A percentile compares a stretch with the other conserved stretches of the same genome.
These are phyloP conservation scores for Penicillium simplicissimum DNA, from an alignment of 495 filamentous ascomycete genomes.

Conservation along the genomic window DNA sequence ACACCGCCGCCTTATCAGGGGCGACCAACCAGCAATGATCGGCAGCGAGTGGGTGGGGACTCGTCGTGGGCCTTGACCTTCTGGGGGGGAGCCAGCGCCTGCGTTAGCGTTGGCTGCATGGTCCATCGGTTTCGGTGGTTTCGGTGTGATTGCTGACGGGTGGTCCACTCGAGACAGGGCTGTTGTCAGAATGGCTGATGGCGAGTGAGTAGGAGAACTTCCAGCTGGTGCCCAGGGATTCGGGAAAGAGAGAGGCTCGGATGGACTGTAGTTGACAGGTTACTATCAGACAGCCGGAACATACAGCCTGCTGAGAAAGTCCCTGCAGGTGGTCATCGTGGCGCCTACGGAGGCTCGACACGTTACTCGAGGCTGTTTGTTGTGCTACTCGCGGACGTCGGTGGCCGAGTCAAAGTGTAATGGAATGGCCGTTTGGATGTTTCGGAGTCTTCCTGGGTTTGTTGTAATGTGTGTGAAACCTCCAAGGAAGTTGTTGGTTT, in stretches of 20 bases:
- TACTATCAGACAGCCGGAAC: no score
- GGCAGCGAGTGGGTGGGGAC: constrained; percentile 15
- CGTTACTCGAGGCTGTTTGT: constrained; percentile 15
- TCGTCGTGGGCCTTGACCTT: constrained; percentile 4
- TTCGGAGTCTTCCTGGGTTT: constrained; percentile 1
- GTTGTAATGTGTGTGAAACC: no score
- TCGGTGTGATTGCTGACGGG: constrained; percentile 7
- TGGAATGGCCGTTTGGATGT: constrained; percentile 18
- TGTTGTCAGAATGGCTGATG: not conserved
- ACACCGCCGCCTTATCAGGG: constrained; percentile 16
- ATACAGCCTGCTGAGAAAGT: not conserved
- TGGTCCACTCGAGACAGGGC: not conserved
- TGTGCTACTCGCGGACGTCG: not conserved
- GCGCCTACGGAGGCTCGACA: constrained; percentile 2
- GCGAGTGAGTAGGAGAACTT: no score
- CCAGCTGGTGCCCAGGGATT: no score
- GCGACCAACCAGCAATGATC: constrained; percentile 23
- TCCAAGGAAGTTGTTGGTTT: not conserved
- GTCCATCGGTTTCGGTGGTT: constrained; percentile 6
- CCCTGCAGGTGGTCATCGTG: not conserved
- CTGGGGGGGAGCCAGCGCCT: constrained; percentile 8
- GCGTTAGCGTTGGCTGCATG: constrained; percentile 10
- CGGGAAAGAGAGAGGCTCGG: no score
- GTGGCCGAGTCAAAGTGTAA: not conserved
- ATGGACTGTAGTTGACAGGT: no score